Evolutionary conservation across 169 alveolate genomes (phyloP).

Genomic region (Neospora caninum): DNA sequence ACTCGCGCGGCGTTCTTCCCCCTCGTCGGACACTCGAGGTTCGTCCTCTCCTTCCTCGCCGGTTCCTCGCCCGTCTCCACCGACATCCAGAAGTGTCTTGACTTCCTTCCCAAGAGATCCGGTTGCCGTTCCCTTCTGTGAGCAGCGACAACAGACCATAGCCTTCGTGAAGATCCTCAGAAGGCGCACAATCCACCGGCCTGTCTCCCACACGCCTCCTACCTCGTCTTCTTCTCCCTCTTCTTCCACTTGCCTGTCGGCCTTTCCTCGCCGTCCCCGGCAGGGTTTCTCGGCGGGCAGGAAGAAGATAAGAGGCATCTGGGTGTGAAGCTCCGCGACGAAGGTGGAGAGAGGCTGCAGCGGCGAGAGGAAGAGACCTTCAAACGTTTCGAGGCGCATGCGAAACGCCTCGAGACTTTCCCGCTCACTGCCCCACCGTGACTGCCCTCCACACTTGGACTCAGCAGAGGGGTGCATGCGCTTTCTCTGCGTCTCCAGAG

Average conservation of each 20-base stretch:
- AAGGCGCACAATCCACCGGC: background rate
- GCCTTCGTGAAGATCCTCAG: background rate
- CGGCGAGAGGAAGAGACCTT: background rate
- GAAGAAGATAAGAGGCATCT: slow-evolving; percentile 26
- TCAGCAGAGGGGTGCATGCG: too few relatives aligned
- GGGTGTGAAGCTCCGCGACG: background rate
- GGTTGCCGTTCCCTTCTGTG: background rate
- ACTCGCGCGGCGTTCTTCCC: background rate
- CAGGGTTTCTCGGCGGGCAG: background rate
- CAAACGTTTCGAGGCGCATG: slow-evolving; percentile 12
- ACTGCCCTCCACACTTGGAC: too few relatives aligned
- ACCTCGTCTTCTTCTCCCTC: background rate
- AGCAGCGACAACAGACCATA: background rate
- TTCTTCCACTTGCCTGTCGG: background rate
- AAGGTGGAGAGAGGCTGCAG: slow-evolving; percentile 3
- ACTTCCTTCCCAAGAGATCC: background rate
- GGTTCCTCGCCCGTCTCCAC: background rate
- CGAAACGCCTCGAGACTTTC: background rate
- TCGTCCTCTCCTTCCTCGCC: background rate
- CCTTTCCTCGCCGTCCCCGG: background rate
- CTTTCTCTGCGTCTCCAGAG: too few relatives aligned
- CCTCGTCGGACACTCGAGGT: background rate
- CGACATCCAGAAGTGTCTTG: background rate
- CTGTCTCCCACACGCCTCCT: slow-evolving; percentile 12
- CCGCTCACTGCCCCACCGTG: background rate